A percentile compares a stretch with the other conserved stretches of the same genome.
Conservation (phyloP, 257 asterid genomes). For the Nicotiana otophora region DNA sequence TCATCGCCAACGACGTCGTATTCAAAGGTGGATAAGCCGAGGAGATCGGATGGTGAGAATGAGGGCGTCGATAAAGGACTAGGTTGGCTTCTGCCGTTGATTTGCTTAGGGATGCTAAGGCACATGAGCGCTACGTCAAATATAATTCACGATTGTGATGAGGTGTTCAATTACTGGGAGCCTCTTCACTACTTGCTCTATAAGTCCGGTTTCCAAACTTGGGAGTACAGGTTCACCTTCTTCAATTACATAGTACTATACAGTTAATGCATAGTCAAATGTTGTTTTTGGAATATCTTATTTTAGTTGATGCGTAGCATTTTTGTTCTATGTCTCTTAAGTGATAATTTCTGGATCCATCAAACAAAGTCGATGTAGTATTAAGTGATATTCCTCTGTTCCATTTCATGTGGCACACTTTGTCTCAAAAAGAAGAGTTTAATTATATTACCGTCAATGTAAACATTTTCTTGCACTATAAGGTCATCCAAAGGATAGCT, state of each 20-base stretch:
- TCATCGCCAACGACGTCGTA: conserved; percentile 47
- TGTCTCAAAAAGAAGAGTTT: too few relatives aligned
- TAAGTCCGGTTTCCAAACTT: conserved; percentile 93
- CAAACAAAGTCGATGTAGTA: not conserved
- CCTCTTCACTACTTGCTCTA: conserved; percentile 91
- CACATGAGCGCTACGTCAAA: conserved; percentile 93
- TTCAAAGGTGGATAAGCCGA: conserved; percentile 77
- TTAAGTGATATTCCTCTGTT: not conserved
- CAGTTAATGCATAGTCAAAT: not conserved
- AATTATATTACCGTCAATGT: too few relatives aligned
- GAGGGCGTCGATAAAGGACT: conserved; percentile 44
- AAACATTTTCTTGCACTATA: too few relatives aligned
- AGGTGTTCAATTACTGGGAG: conserved; percentile 99
- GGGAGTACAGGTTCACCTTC: conserved; percentile 83
- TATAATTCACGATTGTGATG: conserved; percentile 95
- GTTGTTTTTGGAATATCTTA: not conserved
- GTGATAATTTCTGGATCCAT: not conserved
- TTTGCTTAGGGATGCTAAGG: conserved; percentile 61
- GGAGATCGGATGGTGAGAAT: conserved; percentile 31
- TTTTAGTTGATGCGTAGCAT: not conserved
- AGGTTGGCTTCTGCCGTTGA: conserved; percentile 72
- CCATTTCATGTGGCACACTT: too few relatives aligned
- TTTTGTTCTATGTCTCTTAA: not conserved
- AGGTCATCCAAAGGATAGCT: too few relatives aligned
- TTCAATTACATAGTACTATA: not conserved